Conservation (phyloP, 108 stramenopile genomes). For the Discostella stelligeroides region DNA sequence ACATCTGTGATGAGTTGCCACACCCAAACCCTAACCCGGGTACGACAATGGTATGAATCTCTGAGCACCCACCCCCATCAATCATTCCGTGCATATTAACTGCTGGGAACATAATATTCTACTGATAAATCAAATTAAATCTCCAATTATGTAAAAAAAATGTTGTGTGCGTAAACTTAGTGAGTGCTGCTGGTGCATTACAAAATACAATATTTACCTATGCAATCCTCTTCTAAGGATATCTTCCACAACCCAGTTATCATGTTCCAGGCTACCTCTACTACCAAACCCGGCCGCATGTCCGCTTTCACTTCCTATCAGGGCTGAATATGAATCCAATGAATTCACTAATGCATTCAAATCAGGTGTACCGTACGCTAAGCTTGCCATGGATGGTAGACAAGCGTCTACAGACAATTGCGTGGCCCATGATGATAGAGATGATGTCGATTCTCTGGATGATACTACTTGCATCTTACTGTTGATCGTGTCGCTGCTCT, state of each 20-base stretch:
- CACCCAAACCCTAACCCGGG: conserved; percentile 40
- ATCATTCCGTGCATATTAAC: neutral
- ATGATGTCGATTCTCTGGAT: neutral
- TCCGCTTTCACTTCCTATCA: conserved; percentile 26
- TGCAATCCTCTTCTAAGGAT: conserved; percentile 37
- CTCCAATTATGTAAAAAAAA: neutral
- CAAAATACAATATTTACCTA: conserved; percentile 11
- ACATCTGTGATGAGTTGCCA: conserved; percentile 27
- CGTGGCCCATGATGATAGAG: conserved; percentile 34
- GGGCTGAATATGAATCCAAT: conserved; percentile 37
- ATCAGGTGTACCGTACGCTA: conserved; percentile 53
- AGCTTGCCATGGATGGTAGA: conserved; percentile 50
- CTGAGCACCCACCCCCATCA: conserved; percentile 11
- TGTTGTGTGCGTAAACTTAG: neutral
- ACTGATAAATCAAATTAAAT: neutral
- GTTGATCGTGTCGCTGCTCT: neutral
- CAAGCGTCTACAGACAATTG: conserved; percentile 23
- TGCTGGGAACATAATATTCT: neutral
- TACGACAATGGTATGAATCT: conserved; percentile 29
- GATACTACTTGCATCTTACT: neutral
- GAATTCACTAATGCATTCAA: conserved; percentile 27
- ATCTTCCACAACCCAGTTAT: conserved; percentile 23
- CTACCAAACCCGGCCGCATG: neutral
- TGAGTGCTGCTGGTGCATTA: neutral
- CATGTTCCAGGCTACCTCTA: conserved; percentile 7